These are phyloP conservation scores for Chlamydomonas reinhardtii DNA, from an alignment of 163 green algal species.

Conservation along the genomic window DNA sequence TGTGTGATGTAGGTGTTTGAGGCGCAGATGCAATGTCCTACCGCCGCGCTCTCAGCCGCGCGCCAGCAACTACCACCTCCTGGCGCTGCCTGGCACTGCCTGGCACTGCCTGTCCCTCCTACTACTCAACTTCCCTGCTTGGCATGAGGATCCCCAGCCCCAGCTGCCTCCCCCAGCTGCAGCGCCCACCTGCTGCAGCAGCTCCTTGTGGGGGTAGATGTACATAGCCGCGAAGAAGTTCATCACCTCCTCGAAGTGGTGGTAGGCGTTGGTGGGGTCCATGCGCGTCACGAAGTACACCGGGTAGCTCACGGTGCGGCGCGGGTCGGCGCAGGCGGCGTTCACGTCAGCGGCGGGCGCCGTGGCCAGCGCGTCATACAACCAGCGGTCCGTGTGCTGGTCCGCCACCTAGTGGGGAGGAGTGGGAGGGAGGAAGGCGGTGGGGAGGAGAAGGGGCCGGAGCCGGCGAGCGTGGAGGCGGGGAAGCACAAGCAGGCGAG, in stretches of 20 bases:
- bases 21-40: too few species aligned
- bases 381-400: conserved; percentile 24
- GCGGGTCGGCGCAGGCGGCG: conserved; percentile 2
- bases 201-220: conserved; percentile 5
- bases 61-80: too few species aligned
- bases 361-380: conserved; percentile 9
- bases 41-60: too few species aligned
- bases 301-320: conserved; percentile 1
- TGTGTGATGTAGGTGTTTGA: too few species aligned
- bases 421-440: not conserved
- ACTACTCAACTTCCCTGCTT: too few species aligned
- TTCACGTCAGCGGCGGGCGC: not conserved
- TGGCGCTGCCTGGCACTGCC: too few species aligned
- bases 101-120: too few species aligned
- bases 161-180: too few species aligned
- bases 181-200: conserved; percentile 34
- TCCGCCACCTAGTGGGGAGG: not conserved
- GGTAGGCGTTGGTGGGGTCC: conserved; percentile 39
- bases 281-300: conserved; percentile 41
- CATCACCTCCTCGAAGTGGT: conserved; percentile 37
- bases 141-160: too few species aligned
- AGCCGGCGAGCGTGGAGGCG: too few species aligned
- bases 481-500: too few species aligned
- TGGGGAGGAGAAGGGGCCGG: not conserved
- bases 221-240: conserved; percentile 13